Evolutionary conservation across 2,329 filamentous ascomycete genomes (phyloP).

Genomic region (Bipolaris victoriae): DNA sequence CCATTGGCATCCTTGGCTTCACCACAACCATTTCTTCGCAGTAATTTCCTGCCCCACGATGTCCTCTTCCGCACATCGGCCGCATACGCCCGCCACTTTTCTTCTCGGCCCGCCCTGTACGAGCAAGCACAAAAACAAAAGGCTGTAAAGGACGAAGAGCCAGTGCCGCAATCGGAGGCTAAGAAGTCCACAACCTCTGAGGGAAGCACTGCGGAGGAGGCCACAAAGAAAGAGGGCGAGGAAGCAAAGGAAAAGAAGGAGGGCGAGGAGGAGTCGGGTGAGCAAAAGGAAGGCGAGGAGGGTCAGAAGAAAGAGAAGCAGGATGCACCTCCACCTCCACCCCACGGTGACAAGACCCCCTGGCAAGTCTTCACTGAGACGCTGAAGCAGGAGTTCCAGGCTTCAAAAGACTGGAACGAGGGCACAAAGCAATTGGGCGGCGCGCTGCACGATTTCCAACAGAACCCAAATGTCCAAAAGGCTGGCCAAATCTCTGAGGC

Average conservation of each 20-base stretch:
- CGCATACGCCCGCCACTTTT: constrained; percentile 54
- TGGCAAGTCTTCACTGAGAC: constrained; percentile 99
- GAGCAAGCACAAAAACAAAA: constrained; percentile 47
- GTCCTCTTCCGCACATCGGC: constrained; percentile 51
- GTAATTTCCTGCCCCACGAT: constrained; percentile 51
- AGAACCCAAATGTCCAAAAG: constrained; percentile 87
- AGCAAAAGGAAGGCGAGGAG: constrained; percentile 53
- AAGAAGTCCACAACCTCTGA: constrained; percentile 53
- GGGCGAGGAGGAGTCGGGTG: constrained; percentile 56
- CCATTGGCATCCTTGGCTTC: constrained; percentile 21
- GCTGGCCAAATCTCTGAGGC: constrained; percentile 84
- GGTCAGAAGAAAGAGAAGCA: constrained; percentile 68
- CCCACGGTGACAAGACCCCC: constrained; percentile 96
- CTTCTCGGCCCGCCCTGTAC: constrained; percentile 45
- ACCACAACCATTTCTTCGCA: constrained; percentile 47
- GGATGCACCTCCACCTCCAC: constrained; percentile 79
- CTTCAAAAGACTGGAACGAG: constrained; percentile 99
- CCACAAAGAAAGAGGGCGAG: constrained; percentile 51
- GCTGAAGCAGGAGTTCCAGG: constrained; percentile 90
- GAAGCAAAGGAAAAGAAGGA: constrained; percentile 50
- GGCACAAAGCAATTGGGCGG: constrained; percentile 93
- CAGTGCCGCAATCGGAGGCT: constrained; percentile 36
- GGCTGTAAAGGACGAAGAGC: constrained; percentile 44
- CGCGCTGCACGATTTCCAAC: constrained; percentile 86
- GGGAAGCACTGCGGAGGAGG: constrained; percentile 39